These are phyloP conservation scores for Aurinia saxatilis DNA, from an alignment of 345 rosid species.

Conservation along the genomic window DNA sequence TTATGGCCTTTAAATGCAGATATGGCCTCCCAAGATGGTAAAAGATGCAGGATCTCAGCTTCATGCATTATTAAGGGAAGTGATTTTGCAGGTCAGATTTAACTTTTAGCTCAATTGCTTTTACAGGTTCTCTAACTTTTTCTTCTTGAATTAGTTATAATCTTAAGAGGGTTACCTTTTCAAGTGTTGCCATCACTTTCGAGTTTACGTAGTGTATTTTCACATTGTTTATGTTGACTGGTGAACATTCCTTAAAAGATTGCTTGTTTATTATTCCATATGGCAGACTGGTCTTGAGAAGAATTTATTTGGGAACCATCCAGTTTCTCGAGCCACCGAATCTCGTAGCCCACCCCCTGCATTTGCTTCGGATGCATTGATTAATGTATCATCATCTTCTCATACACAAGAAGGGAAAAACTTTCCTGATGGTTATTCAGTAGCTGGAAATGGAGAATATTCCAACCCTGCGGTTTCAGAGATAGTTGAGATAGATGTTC, in stretches of 20 bases:
- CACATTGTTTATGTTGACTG: background rate
- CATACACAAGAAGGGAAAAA: constrained; percentile 35
- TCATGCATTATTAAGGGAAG: constrained; percentile 82
- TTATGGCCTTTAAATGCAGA: constrained; percentile 39
- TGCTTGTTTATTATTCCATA: constrained; percentile 3
- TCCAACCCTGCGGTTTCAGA: constrained; percentile 52
- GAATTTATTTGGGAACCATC: constrained; percentile 81
- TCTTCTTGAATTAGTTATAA: constrained; percentile 3
- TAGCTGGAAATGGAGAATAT: constrained; percentile 36
- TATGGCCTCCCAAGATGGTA: constrained; percentile 98
- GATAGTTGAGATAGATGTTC: constrained; percentile 83
- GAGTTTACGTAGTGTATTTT: too few species aligned
- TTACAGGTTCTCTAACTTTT: background rate
- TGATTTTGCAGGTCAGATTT: constrained; percentile 62
- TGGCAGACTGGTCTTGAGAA: constrained; percentile 83
- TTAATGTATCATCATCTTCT: constrained; percentile 38
- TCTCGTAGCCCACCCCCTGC: constrained; percentile 65
- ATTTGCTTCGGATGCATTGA: constrained; percentile 64
- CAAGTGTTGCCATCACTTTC: background rate
- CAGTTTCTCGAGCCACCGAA: constrained; percentile 57
- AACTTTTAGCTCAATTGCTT: background rate
- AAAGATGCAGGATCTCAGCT: constrained; percentile 89
- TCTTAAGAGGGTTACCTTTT: background rate
- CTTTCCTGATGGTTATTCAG: constrained; percentile 34
- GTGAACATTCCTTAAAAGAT: background rate